Base-by-base conservation (phyloP, 441 rosid species). In the Jatropha podagrica region DNA sequence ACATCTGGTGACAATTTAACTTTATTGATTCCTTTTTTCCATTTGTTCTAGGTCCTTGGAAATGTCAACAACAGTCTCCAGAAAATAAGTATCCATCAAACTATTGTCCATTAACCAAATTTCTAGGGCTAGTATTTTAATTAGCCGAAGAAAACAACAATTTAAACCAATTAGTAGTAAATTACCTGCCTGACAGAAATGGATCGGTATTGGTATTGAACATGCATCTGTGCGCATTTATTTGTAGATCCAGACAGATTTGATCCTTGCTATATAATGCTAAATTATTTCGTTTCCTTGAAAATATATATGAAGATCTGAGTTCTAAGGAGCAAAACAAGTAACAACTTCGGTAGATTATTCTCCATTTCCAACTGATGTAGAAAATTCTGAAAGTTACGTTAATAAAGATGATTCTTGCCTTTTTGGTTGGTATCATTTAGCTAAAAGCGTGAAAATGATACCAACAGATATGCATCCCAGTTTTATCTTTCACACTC, bases 1-100 rank as follows among this genome's bases (percentile, higher is more conserved):
- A 10, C 2, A 37, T 54, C 10, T 52, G 7, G 18, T 20, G 20
- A 55, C 23, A 9, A 7, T 38, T 46, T 17, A 4, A 9, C 7
- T 44, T 41, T 18, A 5, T 41, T 42, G 27, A 8, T 62, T 62
- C 3, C 10, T 26, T 11, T 65, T 42, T 44, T 46, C 11, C 49
- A 7, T 8, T 7, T 4, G 20, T n/a, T 18, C 3, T 4, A 23
- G 18, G 17, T 0, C 54, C 55, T 20, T 4, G 58, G 23, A 27
- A 17, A 68, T 68, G 13, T 68, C n/a, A 20, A 40, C 71, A 46
- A 40, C 71, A 46, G 41, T 40, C 58, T 49, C 40, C 71, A 46
- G 41, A 48, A 68, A 2, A 27, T 13, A 5, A 3, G 11, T 48
- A 37, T 68, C 59, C 71, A 26, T 14, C 40, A 15, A 68, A 49